phyloP scores from a whole-genome alignment of 306 rosid genomes.

The Rubus parviflorus region DNA sequence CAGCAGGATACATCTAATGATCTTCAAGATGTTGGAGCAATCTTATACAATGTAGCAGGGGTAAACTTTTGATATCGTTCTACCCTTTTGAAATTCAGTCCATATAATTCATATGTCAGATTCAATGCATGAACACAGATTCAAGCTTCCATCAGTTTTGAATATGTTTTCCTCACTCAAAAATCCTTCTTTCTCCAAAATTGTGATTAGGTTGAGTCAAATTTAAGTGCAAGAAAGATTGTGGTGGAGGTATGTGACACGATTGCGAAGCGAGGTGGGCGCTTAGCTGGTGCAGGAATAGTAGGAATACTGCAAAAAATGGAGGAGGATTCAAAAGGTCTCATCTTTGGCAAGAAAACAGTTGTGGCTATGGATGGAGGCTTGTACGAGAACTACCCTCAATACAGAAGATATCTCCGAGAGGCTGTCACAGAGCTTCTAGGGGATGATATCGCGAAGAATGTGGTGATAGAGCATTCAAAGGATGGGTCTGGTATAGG shows the following conservation, averaged over 20 bases:
- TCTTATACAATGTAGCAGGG: conserved; percentile 65
- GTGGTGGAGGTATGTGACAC: conserved; percentile 85
- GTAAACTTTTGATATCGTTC: conserved; percentile 38
- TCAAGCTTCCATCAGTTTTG: neutral
- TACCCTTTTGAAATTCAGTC: neutral
- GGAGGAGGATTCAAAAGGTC: conserved; percentile 67
- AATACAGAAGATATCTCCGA: conserved; percentile 60
- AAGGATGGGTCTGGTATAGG: conserved; percentile 96
- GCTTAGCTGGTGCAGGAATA: conserved; percentile 93
- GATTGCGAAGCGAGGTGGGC: conserved; percentile 81
- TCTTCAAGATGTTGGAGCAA: conserved; percentile 65
- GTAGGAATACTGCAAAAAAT: conserved; percentile 84
- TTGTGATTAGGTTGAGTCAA: conserved; percentile 59
- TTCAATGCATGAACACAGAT: neutral
- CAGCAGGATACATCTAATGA: conserved; percentile 80
- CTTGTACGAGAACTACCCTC: conserved; percentile 77
- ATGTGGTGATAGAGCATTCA: conserved; percentile 61
- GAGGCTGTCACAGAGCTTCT: conserved; percentile 63
- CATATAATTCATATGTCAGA: neutral
- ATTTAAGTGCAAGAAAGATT: conserved; percentile 54
- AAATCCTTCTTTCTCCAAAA: neutral
- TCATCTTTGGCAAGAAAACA: conserved; percentile 66
- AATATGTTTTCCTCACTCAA: neutral
- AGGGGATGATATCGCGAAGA: conserved; percentile 60
- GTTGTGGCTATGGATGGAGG: conserved; percentile 98